phyloP scores from a whole-genome alignment of 1,284 basidiomycete species.

The Spongiforma sp. region DNA sequence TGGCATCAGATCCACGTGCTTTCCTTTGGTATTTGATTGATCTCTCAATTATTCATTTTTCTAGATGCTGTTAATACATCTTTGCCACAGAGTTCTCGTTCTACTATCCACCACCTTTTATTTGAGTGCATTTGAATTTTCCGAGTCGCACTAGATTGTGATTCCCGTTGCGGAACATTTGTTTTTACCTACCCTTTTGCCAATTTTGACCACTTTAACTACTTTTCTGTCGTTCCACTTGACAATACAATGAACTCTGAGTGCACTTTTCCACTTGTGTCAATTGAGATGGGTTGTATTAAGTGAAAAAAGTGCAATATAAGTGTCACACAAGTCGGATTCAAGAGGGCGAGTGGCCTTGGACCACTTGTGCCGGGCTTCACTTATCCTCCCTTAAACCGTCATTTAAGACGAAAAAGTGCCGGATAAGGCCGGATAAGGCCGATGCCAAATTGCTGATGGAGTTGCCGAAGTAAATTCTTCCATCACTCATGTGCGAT shows the following conservation, averaged over 20 bases:
- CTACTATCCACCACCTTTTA: too few species aligned
- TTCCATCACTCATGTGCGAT: too few species aligned
- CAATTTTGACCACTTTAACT: neutral
- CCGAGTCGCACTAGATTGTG: neutral
- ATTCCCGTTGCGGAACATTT: neutral
- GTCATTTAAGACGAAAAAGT: too few species aligned
- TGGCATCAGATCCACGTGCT: neutral
- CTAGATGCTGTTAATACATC: conserved; percentile 1
- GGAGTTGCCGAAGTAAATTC: too few species aligned
- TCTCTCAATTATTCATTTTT: conserved; percentile 1
- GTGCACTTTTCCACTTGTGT: neutral
- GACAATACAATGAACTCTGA: neutral
- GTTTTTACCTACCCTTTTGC: neutral
- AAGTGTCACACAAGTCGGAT: neutral
- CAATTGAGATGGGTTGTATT: neutral
- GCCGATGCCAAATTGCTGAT: neutral
- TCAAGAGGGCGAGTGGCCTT: conserved; percentile 1
- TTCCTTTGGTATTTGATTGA: conserved; percentile 9
- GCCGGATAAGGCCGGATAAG: neutral
- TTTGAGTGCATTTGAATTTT: conserved; percentile 4
- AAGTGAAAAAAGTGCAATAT: neutral
- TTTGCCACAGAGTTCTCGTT: neutral
- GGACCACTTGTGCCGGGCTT: neutral
- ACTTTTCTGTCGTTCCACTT: neutral
- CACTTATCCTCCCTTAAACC: too few species aligned